These are phyloP conservation scores for Bjerkandera adusta DNA, from an alignment of 1,284 basidiomycete species.

Conservation along the genomic window DNA sequence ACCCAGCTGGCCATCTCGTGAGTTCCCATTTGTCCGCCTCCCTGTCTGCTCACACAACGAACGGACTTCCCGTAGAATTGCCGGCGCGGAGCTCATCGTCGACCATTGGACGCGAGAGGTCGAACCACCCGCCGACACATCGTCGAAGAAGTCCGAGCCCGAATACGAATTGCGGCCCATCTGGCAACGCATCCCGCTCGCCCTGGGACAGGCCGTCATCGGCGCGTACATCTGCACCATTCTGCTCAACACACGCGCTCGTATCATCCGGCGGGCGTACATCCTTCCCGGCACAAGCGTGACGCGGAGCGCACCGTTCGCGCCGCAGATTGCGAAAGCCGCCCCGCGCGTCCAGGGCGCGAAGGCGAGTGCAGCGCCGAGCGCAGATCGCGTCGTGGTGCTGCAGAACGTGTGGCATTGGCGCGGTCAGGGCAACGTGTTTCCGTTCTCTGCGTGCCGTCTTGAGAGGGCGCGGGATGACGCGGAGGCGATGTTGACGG, in stretches of 20 bases:
- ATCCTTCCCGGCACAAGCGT: conserved; percentile 26
- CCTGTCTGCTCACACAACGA: not conserved
- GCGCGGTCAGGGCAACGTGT: conserved; percentile 31
- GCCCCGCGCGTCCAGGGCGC: conserved; percentile 4
- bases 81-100: conserved; percentile 36
- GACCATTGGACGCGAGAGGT: conserved; percentile 36
- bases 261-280: conserved; percentile 35
- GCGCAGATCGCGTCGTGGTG: conserved; percentile 28
- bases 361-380: not conserved
- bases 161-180: conserved; percentile 33
- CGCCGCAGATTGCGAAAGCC: too few relatives aligned
- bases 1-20: conserved; percentile 36
- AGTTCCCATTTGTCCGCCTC: conserved; percentile 15
- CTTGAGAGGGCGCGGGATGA: conserved; percentile 34
- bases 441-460: conserved; percentile 32
- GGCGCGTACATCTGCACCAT: conserved; percentile 33
- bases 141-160: conserved; percentile 8
- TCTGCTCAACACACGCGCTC: conserved; percentile 34
- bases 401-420: conserved; percentile 39
- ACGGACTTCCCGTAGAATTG: conserved; percentile 22
- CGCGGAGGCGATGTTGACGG: conserved; percentile 37
- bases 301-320: conserved; percentile 1
- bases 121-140: conserved; percentile 10
- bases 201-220: conserved; percentile 29
- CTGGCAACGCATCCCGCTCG: conserved; percentile 36